Evolutionary conservation across 2,329 filamentous ascomycete genomes (phyloP).

Genomic region (Cladosporium sp.): DNA sequence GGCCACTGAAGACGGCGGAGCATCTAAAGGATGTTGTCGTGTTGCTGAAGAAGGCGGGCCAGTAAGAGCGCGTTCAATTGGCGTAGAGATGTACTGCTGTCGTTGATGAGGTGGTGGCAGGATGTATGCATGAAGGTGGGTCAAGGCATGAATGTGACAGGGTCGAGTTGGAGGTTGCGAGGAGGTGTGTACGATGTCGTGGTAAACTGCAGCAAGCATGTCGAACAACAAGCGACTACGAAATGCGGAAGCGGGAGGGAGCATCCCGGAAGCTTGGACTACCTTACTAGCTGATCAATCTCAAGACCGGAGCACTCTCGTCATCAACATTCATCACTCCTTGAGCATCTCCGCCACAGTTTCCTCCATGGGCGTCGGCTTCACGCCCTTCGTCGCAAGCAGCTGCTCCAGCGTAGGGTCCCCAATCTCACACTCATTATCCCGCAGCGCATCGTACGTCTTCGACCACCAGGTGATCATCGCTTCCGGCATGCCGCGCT

Average conservation of each 20-base stretch:
- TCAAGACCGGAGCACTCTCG: background rate
- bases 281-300: background rate
- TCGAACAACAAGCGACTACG: too few species aligned
- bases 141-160: background rate
- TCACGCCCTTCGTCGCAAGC: constrained; percentile 37
- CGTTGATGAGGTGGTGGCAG: background rate
- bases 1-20: background rate
- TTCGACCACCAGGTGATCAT: constrained; percentile 49
- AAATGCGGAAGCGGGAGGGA: background rate
- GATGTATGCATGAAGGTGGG: background rate
- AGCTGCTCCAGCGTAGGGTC: constrained; percentile 44
- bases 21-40: background rate
- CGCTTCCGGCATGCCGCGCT: constrained; percentile 38
- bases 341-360: constrained; percentile 45
- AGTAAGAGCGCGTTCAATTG: background rate
- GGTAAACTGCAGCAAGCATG: background rate
- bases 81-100: background rate
- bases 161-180: background rate
- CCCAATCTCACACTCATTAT: constrained; percentile 45
- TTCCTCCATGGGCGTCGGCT: constrained; percentile 41
- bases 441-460: constrained; percentile 46
- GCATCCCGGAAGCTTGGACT: background rate
- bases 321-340: background rate
- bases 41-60: background rate
- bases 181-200: background rate